Evolutionary conservation across 495 filamentous ascomycete species (phyloP), one percentile per base, ranked within the genome.

Genomic region (Penicillium coffeae): DNA sequence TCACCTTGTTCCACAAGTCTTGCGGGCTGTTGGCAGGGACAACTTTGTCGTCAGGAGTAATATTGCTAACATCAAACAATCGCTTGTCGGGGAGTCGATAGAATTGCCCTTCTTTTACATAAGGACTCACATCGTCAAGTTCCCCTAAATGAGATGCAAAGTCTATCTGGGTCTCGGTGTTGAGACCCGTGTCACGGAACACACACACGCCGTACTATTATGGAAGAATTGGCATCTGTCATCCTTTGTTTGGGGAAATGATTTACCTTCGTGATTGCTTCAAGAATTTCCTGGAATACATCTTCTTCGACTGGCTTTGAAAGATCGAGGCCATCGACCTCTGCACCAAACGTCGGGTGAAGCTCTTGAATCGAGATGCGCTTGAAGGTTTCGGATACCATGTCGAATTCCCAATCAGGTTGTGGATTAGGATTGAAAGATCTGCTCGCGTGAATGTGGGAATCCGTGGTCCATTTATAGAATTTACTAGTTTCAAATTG

Each of bases 91-190:
- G 64, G 41, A 77, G 73, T 14, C 79, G 74, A 19, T 71, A 63
- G 41, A 72, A 68, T 13, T 73, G 72, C 7, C 72, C 72, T 8
- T 58, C 63, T 1, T 54, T 46, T n/a, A 77, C 56, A 59, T 76
- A 83, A 2, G 76, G 77, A 5, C 60, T 66, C n/a, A 81, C 74
- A 52, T 80, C 74, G 65, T 84, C 81, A 1, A 83, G 71, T 22
- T 80, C 77, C 14, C 79, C 81, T 47, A 84, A 72, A 9, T 67
- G 70, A 4, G 53, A 30, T n/a, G 74, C 73, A 64, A 83, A 81
- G 19, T 63, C 56, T 30, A 85, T 71, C 51, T 85, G 80, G 0
- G 59, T 45, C n/a, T 58, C 62, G 59, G 83, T 79, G 47, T 68
- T 60, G 22, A 84, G 63, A 19, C 64, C 60, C 7, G 80, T 79